Conservation (phyloP, 352 stramenopile genomes). For the Pythium brassicae region DNA sequence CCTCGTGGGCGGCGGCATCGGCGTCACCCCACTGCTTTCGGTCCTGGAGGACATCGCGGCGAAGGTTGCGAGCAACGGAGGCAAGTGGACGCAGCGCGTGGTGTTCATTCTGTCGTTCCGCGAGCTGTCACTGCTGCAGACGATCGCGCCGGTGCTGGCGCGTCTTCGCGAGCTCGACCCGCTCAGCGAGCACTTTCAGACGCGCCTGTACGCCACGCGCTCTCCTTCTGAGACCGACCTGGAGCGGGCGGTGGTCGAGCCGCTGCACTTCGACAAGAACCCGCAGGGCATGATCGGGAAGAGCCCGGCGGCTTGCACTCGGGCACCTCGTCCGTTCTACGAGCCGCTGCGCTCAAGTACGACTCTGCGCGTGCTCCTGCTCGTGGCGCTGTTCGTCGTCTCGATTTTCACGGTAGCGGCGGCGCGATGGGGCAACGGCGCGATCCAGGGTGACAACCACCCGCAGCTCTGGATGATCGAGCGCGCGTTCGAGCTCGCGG, state of each 20-base stretch:
- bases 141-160: neutral
- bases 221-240: conserved; percentile 15
- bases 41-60: conserved; percentile 28
- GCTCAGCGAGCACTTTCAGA: neutral
- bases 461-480: no score
- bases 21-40: conserved; percentile 28
- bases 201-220: conserved; percentile 15
- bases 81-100: conserved; percentile 11
- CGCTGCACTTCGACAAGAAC: no score
- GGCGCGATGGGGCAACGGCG: no score
- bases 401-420: no score
- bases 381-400: no score
- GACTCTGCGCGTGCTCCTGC: no score
- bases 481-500: no score
- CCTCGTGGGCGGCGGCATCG: conserved; percentile 31
- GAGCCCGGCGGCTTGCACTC: no score
- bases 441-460: no score
- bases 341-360: no score
- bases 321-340: no score
- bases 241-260: no score
- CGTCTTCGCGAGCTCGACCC: neutral
- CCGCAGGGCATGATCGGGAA: conserved; percentile 25
- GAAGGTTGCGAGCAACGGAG: neutral
- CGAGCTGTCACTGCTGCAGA: neutral
- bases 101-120: conserved; percentile 13